phyloP scores from a whole-genome alignment of 2,329 filamentous ascomycete genomes.

The Xylariaceae sp. region DNA sequence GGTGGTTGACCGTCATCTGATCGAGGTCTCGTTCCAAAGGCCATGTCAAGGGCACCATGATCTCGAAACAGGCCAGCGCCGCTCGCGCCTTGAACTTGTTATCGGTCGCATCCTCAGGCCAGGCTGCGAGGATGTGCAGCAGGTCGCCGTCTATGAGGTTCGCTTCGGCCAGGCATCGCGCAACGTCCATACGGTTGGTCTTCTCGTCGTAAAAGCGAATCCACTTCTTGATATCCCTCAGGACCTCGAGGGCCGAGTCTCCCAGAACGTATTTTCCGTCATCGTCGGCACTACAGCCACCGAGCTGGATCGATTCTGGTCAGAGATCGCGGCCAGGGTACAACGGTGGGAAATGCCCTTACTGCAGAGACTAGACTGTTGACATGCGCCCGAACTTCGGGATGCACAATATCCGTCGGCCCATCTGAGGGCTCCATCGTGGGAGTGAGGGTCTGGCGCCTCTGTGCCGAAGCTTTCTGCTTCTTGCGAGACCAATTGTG shows the following conservation, averaged over 20 bases:
- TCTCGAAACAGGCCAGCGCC: slow-evolving; percentile 78
- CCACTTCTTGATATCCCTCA: slow-evolving; percentile 94
- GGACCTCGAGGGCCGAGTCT: slow-evolving; percentile 83
- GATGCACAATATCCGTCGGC: slow-evolving; percentile 63
- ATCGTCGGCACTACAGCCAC: slow-evolving; percentile 71
- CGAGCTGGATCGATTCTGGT: slow-evolving; percentile 52
- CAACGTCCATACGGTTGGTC: slow-evolving; percentile 88
- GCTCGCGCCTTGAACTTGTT: slow-evolving; percentile 71
- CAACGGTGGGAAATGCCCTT: slow-evolving; percentile 31
- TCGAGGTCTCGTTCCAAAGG: slow-evolving; percentile 73
- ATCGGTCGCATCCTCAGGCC: slow-evolving; percentile 65
- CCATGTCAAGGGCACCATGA: slow-evolving; percentile 91
- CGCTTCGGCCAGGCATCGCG: slow-evolving; percentile 82
- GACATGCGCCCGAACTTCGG: slow-evolving; percentile 87
- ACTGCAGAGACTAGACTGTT: slow-evolving; percentile 91
- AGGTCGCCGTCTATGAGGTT: slow-evolving; percentile 89
- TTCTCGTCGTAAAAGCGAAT: slow-evolving; percentile 91
- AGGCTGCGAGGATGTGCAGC: slow-evolving; percentile 77
- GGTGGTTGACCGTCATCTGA: slow-evolving; percentile 85
- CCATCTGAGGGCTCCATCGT: slow-evolving; percentile 49
- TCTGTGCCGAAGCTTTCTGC: slow-evolving; percentile 10
- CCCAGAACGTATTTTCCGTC: slow-evolving; percentile 81
- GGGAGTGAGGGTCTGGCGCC: slow-evolving; percentile 11
- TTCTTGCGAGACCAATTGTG: too few relatives aligned
- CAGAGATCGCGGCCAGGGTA: too few relatives aligned